These are phyloP conservation scores for Yamadazyma takamatsuzukensis DNA, from an alignment of 805 yeast species.

Conservation along the genomic window DNA sequence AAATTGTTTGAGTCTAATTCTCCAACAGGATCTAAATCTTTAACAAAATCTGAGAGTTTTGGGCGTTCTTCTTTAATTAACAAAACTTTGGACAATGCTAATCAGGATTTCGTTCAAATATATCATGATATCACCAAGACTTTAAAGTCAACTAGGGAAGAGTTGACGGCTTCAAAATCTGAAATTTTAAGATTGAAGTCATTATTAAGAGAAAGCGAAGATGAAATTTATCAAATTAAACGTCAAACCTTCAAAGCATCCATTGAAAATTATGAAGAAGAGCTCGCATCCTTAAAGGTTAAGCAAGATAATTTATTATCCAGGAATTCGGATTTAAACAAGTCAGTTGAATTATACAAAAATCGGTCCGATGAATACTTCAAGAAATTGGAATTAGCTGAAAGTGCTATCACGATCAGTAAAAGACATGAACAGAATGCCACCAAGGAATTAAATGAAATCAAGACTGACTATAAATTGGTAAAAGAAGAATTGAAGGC, in stretches of 20 bases:
- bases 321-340: slow-evolving; percentile 54
- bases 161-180: slow-evolving; percentile 36
- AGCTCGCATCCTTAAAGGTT: slow-evolving; percentile 48
- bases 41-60: slow-evolving; percentile 34
- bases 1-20: slow-evolving; percentile 17
- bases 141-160: slow-evolving; percentile 41
- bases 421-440: slow-evolving; percentile 57
- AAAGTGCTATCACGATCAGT: slow-evolving; percentile 62
- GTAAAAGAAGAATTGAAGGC: slow-evolving; percentile 50
- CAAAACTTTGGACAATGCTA: slow-evolving; percentile 23
- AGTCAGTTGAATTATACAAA: slow-evolving; percentile 59
- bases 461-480: slow-evolving; percentile 39
- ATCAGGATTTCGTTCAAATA: slow-evolving; percentile 45
- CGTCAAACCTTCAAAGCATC: slow-evolving; percentile 39
- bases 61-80: slow-evolving; percentile 20
- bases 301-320: slow-evolving; percentile 53
- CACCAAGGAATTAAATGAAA: slow-evolving; percentile 46
- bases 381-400: slow-evolving; percentile 73
- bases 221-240: slow-evolving; percentile 39
- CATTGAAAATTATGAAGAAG: slow-evolving; percentile 32
- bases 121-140: slow-evolving; percentile 50
- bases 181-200: slow-evolving; percentile 40
- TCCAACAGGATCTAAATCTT: slow-evolving; percentile 8
- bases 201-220: slow-evolving; percentile 40
- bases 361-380: slow-evolving; percentile 71